Conservation (phyloP, 805 yeast genomes). For the Candida glaebosa region DNA sequence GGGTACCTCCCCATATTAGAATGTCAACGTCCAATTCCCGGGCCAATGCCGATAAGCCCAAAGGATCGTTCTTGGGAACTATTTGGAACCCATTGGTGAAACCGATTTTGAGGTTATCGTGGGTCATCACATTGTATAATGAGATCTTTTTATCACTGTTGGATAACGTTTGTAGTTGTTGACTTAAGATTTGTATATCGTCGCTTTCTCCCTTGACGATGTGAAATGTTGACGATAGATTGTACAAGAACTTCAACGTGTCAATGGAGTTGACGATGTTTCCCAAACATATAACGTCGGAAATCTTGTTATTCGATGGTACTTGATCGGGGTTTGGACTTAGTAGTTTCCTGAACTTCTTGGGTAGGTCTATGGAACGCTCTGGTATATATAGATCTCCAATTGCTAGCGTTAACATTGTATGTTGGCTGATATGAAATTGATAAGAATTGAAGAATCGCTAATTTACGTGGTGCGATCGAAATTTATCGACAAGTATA, state of each 20-base stretch:
- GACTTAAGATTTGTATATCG: conserved; percentile 35
- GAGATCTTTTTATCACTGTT: conserved; percentile 41
- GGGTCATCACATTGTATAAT: conserved; percentile 57
- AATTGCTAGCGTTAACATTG: conserved; percentile 58
- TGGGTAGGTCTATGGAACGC: conserved; percentile 61
- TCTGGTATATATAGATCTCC: conserved; percentile 93
- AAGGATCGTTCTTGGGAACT: conserved; percentile 84
- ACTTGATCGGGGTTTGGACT: conserved; percentile 53
- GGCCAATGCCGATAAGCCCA: conserved; percentile 76
- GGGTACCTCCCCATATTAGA: conserved; percentile 90
- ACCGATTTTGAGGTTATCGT: conserved; percentile 76
- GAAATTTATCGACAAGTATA: conserved; percentile 1
- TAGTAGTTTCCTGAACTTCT: conserved; percentile 68
- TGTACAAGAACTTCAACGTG: conserved; percentile 60
- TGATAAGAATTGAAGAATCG: background rate
- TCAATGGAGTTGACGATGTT: conserved; percentile 68
- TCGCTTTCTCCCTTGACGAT: conserved; percentile 85
- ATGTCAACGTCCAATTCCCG: conserved; percentile 91
- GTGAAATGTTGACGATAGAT: conserved; percentile 68
- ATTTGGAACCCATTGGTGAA: conserved; percentile 80
- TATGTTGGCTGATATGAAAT: background rate
- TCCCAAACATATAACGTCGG: conserved; percentile 82
- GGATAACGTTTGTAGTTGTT: conserved; percentile 22
- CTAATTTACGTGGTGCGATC: background rate
- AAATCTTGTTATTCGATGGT: conserved; percentile 58